Base-by-base conservation (phyloP, 169 alveolate genomes). In the Plasmodium fragile region DNA sequence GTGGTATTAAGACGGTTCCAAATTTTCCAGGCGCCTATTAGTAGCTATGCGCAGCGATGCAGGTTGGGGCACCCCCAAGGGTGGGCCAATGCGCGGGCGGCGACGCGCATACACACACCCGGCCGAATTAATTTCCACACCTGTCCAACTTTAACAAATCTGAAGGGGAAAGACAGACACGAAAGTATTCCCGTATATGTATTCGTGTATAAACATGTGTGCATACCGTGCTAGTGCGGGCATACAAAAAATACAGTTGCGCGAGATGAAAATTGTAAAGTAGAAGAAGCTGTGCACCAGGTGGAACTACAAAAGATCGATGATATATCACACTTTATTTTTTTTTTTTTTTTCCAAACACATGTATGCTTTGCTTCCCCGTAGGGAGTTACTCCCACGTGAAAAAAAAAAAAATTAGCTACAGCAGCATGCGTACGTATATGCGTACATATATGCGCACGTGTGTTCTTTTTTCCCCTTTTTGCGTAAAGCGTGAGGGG, bases 201-300 rank as follows among this genome's bases (percentile, higher is more conserved):
- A 16, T 65, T 65, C 75, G 36, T n/a, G 6, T 22, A 65, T 16
- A 8, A 65, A 25, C 3, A 65, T 65, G 34, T 65, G 36, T n/a
- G 75, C 36, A 65, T 25, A 65, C 36, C 18, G 30, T 65, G 75
- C 36, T 49, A 49, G 18, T 49, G 59, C 5, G 36, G 36, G 36
- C 36, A 65, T 65, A 65, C 13, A 28, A 65, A 65, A 65, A 65
- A 28, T 65, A n/a, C n/a, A 65, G 36, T 25, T 25, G 36, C 16
- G 41, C 30, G 5, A 59, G 75, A 18, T 22, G 36, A 65, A 65
- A 65, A 10, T 22, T 65, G 36, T 65, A 0, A 25, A 65, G 75
- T 65, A 65, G 75, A 65, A 65, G 75, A 28, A 65, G 75, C 41
- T n/a, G 36, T 65, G 75, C 39, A 65, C 39, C 75, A 65, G 10